These are phyloP conservation scores for Juglanconis sp. DNA, from an alignment of 2,329 filamentous ascomycete genomes.

Conservation along the genomic window DNA sequence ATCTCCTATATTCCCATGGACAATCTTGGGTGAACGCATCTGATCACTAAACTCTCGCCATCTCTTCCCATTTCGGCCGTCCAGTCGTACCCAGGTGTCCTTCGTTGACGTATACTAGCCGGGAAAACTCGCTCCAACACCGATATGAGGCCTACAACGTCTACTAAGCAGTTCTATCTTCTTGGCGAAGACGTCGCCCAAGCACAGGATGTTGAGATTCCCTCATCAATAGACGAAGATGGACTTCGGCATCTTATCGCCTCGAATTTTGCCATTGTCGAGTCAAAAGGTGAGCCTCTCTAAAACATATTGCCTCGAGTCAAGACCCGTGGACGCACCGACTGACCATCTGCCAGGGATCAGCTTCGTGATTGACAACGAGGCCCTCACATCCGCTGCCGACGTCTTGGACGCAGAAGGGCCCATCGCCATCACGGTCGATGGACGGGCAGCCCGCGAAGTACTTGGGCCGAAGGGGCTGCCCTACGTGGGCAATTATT, in stretches of 20 bases:
- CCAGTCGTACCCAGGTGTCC: not conserved
- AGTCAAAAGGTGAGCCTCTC: slow-evolving; percentile 33
- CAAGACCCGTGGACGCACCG: not conserved
- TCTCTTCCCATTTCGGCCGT: not conserved
- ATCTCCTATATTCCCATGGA: too few relatives aligned
- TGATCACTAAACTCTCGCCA: not conserved
- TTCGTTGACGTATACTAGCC: not conserved
- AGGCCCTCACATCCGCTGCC: slow-evolving; percentile 28
- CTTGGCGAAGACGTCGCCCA: slow-evolving; percentile 37
- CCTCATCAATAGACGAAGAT: slow-evolving; percentile 32
- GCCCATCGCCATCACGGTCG: slow-evolving; percentile 42
- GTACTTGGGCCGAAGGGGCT: slow-evolving; percentile 48
- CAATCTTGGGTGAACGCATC: too few relatives aligned
- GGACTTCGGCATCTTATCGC: slow-evolving; percentile 38
- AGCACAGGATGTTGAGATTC: slow-evolving; percentile 35
- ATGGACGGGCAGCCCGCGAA: slow-evolving; percentile 45
- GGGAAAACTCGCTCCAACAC: not conserved
- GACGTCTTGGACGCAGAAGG: slow-evolving; percentile 33
- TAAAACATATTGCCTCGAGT: not conserved
- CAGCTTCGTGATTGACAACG: slow-evolving; percentile 32
- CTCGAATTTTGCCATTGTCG: slow-evolving; percentile 41
- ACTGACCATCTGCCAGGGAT: slow-evolving; percentile 27
- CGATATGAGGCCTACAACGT: slow-evolving; percentile 26
- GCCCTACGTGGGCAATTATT: slow-evolving; percentile 51
- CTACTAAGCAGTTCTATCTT: slow-evolving; percentile 39